A percentile compares a stretch with the other conserved stretches of the same genome.
Evolutionary conservation across 495 filamentous ascomycete genomes (phyloP).

Genomic region (Talaromyces nanjingensis): DNA sequence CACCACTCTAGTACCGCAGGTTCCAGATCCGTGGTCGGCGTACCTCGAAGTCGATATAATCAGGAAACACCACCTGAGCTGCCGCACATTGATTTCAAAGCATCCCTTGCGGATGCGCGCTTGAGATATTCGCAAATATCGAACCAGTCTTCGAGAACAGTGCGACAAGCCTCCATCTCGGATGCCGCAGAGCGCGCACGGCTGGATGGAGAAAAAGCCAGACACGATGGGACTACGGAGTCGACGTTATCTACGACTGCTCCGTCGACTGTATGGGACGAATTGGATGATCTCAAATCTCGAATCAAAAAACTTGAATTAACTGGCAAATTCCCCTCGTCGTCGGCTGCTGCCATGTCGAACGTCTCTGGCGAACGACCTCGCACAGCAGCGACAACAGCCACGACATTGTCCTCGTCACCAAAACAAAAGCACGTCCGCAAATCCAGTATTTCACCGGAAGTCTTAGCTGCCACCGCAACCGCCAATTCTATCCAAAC

Average conservation of each 20-base stretch:
- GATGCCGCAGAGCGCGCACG: constrained; percentile 33
- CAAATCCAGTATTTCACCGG: constrained; percentile 32
- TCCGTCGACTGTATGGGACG: constrained; percentile 94
- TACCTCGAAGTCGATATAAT: constrained; percentile 32
- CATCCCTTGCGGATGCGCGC: constrained; percentile 32
- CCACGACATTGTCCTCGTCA: constrained; percentile 84
- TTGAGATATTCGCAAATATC: constrained; percentile 6
- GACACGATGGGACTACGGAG: constrained; percentile 55
- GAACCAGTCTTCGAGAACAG: constrained; percentile 25
- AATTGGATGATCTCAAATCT: constrained; percentile 91
- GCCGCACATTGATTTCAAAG: constrained; percentile 37
- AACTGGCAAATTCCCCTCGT: constrained; percentile 77
- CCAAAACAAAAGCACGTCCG: constrained; percentile 53
- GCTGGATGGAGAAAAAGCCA: constrained; percentile 42
- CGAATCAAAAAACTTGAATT: constrained; percentile 88
- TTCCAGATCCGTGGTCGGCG: constrained; percentile 38
- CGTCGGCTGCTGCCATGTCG: constrained; percentile 71
- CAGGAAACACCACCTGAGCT: constrained; percentile 38
- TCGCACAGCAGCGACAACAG: constrained; percentile 85
- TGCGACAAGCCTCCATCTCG: constrained; percentile 47
- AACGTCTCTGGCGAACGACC: constrained; percentile 73
- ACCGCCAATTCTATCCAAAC: constrained; percentile 55
- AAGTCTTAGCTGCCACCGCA: constrained; percentile 11
- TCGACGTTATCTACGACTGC: constrained; percentile 81
- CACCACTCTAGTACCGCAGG: constrained; percentile 31